phyloP scores from a whole-genome alignment of 2,329 filamentous ascomycete species.

The Fusarium sororula region DNA sequence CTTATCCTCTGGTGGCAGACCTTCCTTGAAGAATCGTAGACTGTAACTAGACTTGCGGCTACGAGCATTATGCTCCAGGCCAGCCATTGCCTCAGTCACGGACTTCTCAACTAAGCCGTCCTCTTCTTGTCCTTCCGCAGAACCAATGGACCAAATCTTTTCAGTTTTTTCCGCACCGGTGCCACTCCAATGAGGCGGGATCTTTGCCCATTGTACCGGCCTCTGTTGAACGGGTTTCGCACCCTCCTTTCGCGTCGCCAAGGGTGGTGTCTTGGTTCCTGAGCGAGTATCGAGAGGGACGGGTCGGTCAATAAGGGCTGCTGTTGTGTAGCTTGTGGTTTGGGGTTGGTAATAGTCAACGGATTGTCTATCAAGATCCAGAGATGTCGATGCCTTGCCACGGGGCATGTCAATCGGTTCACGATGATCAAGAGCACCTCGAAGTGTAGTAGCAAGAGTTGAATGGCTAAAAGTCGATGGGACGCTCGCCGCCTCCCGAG shows the following conservation, averaged over 20 bases:
- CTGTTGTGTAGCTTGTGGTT: conserved; percentile 39
- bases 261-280: conserved; percentile 18
- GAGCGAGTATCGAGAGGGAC: conserved; percentile 34
- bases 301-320: conserved; percentile 43
- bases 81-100: conserved; percentile 69
- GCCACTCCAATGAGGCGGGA: conserved; percentile 56
- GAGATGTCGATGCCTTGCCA: conserved; percentile 45
- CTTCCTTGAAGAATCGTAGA: conserved; percentile 73
- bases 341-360: conserved; percentile 39
- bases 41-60: conserved; percentile 75
- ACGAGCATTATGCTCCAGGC: conserved; percentile 69
- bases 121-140: conserved; percentile 57
- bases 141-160: conserved; percentile 72
- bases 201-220: conserved; percentile 42
- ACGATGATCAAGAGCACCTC: conserved; percentile 49
- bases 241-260: conserved; percentile 25
- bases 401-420: conserved; percentile 45
- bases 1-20: conserved; percentile 67
- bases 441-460: conserved; percentile 46
- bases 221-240: conserved; percentile 22
- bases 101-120: conserved; percentile 71
- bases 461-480: conserved; percentile 47
- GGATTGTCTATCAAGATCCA: conserved; percentile 47
- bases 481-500: conserved; percentile 44
- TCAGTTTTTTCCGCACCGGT: conserved; percentile 65